phyloP scores from a whole-genome alignment of 768 basidiomycete species.

The Coprinopsis sp. region DNA sequence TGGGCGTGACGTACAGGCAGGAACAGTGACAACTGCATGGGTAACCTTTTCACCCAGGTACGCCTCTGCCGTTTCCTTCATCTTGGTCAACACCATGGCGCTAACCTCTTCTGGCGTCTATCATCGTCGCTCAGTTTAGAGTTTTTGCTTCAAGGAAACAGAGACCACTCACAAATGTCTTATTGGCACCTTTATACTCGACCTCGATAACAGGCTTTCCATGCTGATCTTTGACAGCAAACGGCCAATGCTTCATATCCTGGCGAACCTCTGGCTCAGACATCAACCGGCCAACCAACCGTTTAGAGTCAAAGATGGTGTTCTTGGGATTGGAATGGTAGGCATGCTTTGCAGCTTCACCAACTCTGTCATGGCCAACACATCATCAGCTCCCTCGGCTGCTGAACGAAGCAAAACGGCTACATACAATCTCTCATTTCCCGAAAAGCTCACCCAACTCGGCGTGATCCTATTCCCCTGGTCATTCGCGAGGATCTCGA shows the following conservation, averaged over 20 bases:
- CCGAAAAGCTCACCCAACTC: slow-evolving; percentile 88
- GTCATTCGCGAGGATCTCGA: slow-evolving; percentile 82
- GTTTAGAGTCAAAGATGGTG: slow-evolving; percentile 94
- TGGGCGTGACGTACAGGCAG: slow-evolving; percentile 51
- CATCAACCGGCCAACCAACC: slow-evolving; percentile 81
- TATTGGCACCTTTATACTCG: slow-evolving; percentile 50
- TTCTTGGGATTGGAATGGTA: slow-evolving; percentile 89
- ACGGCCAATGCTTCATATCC: slow-evolving; percentile 86
- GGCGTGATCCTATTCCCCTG: slow-evolving; percentile 91
- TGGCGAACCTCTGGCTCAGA: slow-evolving; percentile 75
- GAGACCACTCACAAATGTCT: slow-evolving; percentile 45
- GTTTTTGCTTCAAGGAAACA: background rate
- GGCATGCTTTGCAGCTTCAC: slow-evolving; percentile 94
- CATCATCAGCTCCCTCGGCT: too few relatives aligned
- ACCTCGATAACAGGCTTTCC: slow-evolving; percentile 80
- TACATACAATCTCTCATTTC: slow-evolving; percentile 70
- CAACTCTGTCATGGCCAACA: slow-evolving; percentile 47
- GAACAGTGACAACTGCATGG: slow-evolving; percentile 55
- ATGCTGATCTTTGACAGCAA: slow-evolving; percentile 64
- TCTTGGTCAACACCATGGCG: slow-evolving; percentile 61
- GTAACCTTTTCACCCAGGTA: slow-evolving; percentile 62
- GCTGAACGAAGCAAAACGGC: too few relatives aligned
- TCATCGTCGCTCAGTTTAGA: background rate
- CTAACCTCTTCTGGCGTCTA: slow-evolving; percentile 65
- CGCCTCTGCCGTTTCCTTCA: slow-evolving; percentile 69